phyloP scores from a whole-genome alignment of 768 basidiomycete species.

The Clathrus columnatus region DNA sequence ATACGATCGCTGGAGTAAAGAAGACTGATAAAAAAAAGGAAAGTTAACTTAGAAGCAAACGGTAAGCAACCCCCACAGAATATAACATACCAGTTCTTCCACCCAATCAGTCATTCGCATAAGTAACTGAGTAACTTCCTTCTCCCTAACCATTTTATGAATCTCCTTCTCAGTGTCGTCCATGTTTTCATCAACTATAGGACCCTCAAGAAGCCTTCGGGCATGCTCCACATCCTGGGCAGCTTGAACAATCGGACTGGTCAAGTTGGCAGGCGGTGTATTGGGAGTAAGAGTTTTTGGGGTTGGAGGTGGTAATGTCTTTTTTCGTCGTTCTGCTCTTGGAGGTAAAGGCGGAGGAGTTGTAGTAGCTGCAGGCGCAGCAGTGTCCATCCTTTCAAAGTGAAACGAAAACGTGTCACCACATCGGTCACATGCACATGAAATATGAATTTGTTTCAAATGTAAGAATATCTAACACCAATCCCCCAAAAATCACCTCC shows the following conservation, averaged over 20 bases:
- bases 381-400: too few relatives aligned
- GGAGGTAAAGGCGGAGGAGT: background rate
- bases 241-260: constrained; percentile 1
- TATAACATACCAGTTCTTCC: constrained; percentile 49
- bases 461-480: too few relatives aligned
- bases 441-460: too few relatives aligned
- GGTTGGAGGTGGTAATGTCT: background rate
- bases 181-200: background rate
- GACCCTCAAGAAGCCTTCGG: background rate
- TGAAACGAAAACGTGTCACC: too few relatives aligned
- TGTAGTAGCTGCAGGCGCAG: background rate
- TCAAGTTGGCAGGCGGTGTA: background rate
- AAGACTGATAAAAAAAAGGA: constrained; percentile 48
- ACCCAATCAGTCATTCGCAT: constrained; percentile 61
- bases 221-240: constrained; percentile 1
- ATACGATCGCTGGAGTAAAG: constrained; percentile 57
- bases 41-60: too few relatives aligned
- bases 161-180: constrained; percentile 54
- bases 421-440: too few relatives aligned
- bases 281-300: background rate
- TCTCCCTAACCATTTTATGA: constrained; percentile 61
- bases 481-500: too few relatives aligned
- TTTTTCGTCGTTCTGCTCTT: background rate
- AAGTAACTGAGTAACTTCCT: constrained; percentile 62
- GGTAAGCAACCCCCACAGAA: background rate